Evolutionary conservation across 805 yeast genomes (phyloP), one percentile per base, ranked within the genome.

Genomic region (Candida endomychidarum): DNA sequence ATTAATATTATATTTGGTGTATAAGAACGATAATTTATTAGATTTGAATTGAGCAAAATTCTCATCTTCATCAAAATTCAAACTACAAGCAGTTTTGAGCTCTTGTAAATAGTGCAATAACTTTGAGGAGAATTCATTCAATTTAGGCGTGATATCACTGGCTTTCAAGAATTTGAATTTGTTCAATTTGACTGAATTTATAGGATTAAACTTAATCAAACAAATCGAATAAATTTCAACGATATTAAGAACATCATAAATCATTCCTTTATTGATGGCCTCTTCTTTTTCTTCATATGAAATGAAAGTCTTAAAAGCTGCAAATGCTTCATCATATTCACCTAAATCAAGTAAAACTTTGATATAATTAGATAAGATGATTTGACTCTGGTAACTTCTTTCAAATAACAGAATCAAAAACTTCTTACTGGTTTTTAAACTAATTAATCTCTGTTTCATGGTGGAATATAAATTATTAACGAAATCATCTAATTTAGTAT

Each of bases 281-380:
- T 57, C 55, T 11, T 65, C 69, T 28, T 58, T 61, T 12, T 59
- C 57, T 8, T 62, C 42, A 46, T 70, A 70, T 15, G 51, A 45
- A 6, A 54, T 48, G 43, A 58, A 69, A 0, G 74, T 67, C 23
- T 60, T 61, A 41, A 68, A 61, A 0, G 72, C 72, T 7, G 70
- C 70, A 37, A 63, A 53, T 0, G 74, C 75, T 45, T 70, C 74
- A 41, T 70, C 75, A 43, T 56, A 63, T 42, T 69, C 72, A 7
- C 54, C 48, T 35, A 58, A 47, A 12, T 63, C 65, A 14, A 67
- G 46, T 32, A 67, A 54, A 1, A 61, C 50, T 32, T 57, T 51
- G 19, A 69, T 59, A 30, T 61, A 55, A 38, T 57, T 57, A 8
- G 57, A 47, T 18, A 67, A 52, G n/a, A 69, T 60, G 2, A 51